Conservation (phyloP, 2,329 filamentous ascomycete species). For the Stagonosporopsis chrysanthemi region DNA sequence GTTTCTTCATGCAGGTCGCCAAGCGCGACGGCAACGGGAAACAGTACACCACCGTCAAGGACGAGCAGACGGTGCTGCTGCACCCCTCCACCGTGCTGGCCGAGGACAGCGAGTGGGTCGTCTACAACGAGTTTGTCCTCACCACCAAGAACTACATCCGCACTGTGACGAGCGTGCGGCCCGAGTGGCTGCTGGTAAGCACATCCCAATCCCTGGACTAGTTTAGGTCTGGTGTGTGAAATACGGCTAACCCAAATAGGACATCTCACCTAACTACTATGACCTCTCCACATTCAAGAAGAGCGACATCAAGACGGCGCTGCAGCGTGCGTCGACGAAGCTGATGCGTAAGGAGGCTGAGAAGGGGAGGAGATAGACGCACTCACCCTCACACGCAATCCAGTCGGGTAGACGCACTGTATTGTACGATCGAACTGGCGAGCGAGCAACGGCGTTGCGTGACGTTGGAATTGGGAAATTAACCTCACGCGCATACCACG, state of each 20-base stretch:
- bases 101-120: slow-evolving; percentile 92
- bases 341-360: slow-evolving; percentile 60
- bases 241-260: slow-evolving; percentile 62
- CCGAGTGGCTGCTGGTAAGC: slow-evolving; percentile 91
- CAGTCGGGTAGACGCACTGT: no score
- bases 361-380: slow-evolving; percentile 25
- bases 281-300: slow-evolving; percentile 82
- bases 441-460: no score
- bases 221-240: no score
- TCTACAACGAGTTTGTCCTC: slow-evolving; percentile 98
- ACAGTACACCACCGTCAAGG: slow-evolving; percentile 94
- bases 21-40: slow-evolving; percentile 90
- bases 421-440: no score
- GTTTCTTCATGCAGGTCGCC: slow-evolving; percentile 99
- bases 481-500: no score
- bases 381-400: no score
- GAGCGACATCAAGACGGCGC: slow-evolving; percentile 79
- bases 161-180: slow-evolving; percentile 87
- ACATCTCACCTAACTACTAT: slow-evolving; percentile 94
- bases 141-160: slow-evolving; percentile 98
- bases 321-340: slow-evolving; percentile 63
- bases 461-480: no score
- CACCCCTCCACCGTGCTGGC: slow-evolving; percentile 91
- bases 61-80: slow-evolving; percentile 90
- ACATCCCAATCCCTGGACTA: no score